Evolutionary conservation across 371 early-diverging fungal genomes (phyloP), one percentile per base, ranked within the genome.

Genomic region (Phascolomyces articulosus): DNA sequence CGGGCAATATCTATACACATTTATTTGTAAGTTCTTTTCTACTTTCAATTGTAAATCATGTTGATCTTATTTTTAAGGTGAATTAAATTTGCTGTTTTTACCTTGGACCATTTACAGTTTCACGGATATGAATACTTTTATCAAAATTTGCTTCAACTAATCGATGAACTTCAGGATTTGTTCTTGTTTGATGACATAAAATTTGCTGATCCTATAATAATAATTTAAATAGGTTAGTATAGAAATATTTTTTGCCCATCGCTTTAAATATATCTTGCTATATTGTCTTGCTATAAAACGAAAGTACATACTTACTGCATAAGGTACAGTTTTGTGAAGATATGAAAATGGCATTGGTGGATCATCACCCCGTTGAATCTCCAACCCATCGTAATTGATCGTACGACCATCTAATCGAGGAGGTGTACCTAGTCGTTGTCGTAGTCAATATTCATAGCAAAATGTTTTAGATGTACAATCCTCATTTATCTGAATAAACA

Each of bases 101-200:
- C 71, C 94, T 81, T n/a, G 95, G 95, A 0, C 95, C 95, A 47
- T 88, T 88, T 26, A 94, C 91, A 0, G 91, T 91, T 63, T 94
- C 94, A 20, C 91, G 77, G 41, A 94, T 93, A 70, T 94, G 94
- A 40, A 94, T 90, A 40, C 89, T 91, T 68, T 88, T 77, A 72
- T 93, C 88, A 55, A 94, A 82, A 72, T 94, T 87, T 40, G 90
- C 81, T 4, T 83, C 74, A 57, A 94, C 87, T 44, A 91, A 79
- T 31, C 88, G 73, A 57, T 94, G 95, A 0, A 91, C 87, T 56
- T 71, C 68, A 23, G 81, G 64, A 64, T 89, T 93, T 9, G 95
- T 94, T 49, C 83, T 70, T 41, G 94, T 94, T 74, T 92, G 91
- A 75, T 92, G 84, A 70, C 95, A 94, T 9, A 80, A 55, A 6